These are phyloP conservation scores for Endocladia muricata DNA, from an alignment of 31 red algal genomes.

Conservation along the genomic window DNA sequence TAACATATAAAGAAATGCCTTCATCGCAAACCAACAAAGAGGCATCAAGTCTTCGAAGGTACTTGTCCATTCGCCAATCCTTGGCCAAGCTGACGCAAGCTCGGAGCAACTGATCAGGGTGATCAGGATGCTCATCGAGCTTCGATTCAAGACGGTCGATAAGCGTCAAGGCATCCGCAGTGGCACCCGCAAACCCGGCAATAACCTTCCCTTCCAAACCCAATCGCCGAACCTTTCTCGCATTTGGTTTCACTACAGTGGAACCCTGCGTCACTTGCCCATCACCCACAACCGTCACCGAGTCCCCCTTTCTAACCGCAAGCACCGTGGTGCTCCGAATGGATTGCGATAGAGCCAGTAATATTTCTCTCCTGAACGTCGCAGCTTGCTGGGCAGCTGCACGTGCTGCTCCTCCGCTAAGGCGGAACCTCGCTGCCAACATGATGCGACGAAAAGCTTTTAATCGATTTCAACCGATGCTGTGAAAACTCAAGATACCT, in stretches of 20 bases:
- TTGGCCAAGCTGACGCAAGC: conserved; percentile 87
- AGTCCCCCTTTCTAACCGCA: conserved; percentile 64
- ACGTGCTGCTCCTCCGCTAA: too few species aligned
- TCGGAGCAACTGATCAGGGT: conserved; percentile 81
- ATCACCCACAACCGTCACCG: conserved; percentile 84
- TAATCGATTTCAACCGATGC: too few species aligned
- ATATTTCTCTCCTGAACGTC: too few species aligned
- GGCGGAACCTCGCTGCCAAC: too few species aligned
- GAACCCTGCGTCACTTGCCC: conserved; percentile 82
- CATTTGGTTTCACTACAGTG: conserved; percentile 86
- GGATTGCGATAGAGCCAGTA: not conserved
- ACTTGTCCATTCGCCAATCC: conserved; percentile 92
- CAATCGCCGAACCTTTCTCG: conserved; percentile 82
- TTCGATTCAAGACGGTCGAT: conserved; percentile 88
- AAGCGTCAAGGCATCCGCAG: conserved; percentile 84
- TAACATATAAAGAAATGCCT: conserved; percentile 74
- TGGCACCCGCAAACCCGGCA: conserved; percentile 90
- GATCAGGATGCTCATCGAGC: conserved; percentile 76
- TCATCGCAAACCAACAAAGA: conserved; percentile 73
- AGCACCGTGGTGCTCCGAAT: conserved; percentile 16
- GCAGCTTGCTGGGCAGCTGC: too few species aligned
- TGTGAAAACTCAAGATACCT: too few species aligned
- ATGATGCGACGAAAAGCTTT: too few species aligned
- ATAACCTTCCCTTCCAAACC: conserved; percentile 69
- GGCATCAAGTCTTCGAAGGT: conserved; percentile 78